Conservation (phyloP, 768 basidiomycete genomes). For the Cystobasidium tubakii region DNA sequence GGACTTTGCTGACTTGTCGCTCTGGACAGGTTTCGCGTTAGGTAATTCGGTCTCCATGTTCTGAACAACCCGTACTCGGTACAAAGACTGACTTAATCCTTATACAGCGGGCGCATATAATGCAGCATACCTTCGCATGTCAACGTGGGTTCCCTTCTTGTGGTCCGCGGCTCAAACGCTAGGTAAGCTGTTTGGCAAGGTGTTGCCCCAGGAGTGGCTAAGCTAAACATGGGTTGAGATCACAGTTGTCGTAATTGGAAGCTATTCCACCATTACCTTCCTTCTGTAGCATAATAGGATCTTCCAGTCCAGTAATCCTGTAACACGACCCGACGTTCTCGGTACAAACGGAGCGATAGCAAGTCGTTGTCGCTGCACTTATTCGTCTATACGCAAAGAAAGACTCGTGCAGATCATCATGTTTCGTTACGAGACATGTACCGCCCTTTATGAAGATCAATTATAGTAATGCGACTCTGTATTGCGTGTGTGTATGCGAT, state of each 20-base stretch:
- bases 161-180: conserved; percentile 38
- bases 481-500: not conserved
- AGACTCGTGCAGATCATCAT: too few species aligned
- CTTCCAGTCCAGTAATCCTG: not conserved
- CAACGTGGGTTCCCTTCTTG: conserved; percentile 39
- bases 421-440: too few species aligned
- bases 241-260: conserved; percentile 28
- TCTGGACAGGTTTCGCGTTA: conserved; percentile 4
- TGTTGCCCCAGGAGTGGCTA: too few species aligned
- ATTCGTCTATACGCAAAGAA: too few species aligned
- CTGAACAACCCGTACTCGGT: not conserved
- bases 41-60: not conserved
- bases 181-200: not conserved
- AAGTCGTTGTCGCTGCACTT: too few species aligned
- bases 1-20: not conserved
- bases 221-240: not conserved
- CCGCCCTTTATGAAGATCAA: too few species aligned
- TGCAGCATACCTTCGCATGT: conserved; percentile 39
- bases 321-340: too few species aligned
- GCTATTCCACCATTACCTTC: conserved; percentile 34
- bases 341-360: not conserved
- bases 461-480: not conserved
- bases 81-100: not conserved
- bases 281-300: conserved; percentile 28
- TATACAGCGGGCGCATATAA: conserved; percentile 35